Conservation (phyloP, 805 yeast genomes). For the Nakazawaea wyomingensis region DNA sequence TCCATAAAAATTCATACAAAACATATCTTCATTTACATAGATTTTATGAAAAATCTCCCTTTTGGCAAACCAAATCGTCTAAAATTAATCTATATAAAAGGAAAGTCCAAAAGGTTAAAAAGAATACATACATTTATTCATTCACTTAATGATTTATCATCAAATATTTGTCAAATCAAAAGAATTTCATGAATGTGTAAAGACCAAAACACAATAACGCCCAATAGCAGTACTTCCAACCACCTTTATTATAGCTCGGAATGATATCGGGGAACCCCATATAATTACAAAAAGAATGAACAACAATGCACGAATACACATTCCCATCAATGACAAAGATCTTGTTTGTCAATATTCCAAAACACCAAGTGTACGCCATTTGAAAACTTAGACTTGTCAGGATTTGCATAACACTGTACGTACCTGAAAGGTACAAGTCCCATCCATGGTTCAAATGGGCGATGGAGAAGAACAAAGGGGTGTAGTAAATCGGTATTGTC, state of each 20-base stretch:
- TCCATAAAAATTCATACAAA: no score
- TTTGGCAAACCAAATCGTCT: no score
- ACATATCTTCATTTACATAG: no score
- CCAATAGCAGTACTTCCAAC: slow-evolving; percentile 32
- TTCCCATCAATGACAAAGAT: slow-evolving; percentile 43
- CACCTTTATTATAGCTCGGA: slow-evolving; percentile 12
- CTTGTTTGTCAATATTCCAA: slow-evolving; percentile 65
- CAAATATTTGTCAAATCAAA: no score
- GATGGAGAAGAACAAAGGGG: slow-evolving; percentile 67
- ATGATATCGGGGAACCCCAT: slow-evolving; percentile 56
- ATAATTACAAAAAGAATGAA: slow-evolving; percentile 65
- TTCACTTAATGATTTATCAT: no score
- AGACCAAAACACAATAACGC: slow-evolving; percentile 23
- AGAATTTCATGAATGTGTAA: slow-evolving; percentile 11
- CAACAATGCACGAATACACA: slow-evolving; percentile 50
- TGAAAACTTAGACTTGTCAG: slow-evolving; percentile 43
- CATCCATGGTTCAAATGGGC: slow-evolving; percentile 78
- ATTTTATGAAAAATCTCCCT: no score
- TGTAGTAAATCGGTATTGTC: slow-evolving; percentile 26
- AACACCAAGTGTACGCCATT: slow-evolving; percentile 57
- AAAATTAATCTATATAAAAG: no score
- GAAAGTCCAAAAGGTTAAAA: no score
- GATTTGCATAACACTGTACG: slow-evolving; percentile 26
- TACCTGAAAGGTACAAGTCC: slow-evolving; percentile 32
- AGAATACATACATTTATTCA: no score